These are phyloP conservation scores for Candida taoyuanica DNA, from an alignment of 805 yeast genomes.

Conservation along the genomic window DNA sequence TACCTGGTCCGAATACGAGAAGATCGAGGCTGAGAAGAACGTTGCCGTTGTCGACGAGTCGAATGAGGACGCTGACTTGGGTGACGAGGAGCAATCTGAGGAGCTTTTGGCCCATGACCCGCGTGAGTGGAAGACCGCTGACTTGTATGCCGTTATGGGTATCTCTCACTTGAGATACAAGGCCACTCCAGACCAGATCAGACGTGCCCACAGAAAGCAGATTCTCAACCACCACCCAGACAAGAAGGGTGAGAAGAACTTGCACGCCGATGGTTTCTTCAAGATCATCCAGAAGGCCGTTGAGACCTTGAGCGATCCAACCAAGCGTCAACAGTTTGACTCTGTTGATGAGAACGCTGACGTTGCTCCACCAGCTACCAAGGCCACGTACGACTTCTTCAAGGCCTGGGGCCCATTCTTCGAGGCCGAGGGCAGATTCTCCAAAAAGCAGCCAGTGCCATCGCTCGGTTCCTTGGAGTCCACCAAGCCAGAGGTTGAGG, in stretches of 20 bases:
- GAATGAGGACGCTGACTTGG: conserved; percentile 50
- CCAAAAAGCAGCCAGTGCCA: conserved; percentile 89
- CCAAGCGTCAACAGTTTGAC: conserved; percentile 88
- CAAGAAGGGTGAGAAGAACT: conserved; percentile 88
- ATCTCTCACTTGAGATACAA: conserved; percentile 83
- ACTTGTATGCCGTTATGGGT: conserved; percentile 94
- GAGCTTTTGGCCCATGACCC: conserved; percentile 86
- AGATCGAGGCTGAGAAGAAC: conserved; percentile 82
- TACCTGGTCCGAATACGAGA: conserved; percentile 97
- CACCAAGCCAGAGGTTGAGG: conserved; percentile 76
- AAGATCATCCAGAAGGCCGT: conserved; percentile 96
- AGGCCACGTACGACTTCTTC: conserved; percentile 72
- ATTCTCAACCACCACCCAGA: conserved; percentile 98
- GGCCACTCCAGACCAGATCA: conserved; percentile 89
- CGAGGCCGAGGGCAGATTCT: conserved; percentile 85
- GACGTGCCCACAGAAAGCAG: conserved; percentile 95
- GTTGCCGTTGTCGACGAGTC: conserved; percentile 65
- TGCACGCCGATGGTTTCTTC: conserved; percentile 94
- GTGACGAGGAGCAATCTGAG: conserved; percentile 65
- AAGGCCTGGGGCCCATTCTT: conserved; percentile 93
- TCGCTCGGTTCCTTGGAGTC: conserved; percentile 63
- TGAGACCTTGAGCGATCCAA: conserved; percentile 82
- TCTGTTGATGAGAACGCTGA: conserved; percentile 90
- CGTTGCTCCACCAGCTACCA: conserved; percentile 70
- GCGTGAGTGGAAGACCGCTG: conserved; percentile 96